Evolutionary conservation across 148 eudicot species (phyloP), one percentile per base, ranked within the genome.

Genomic region (Spergularia marina): DNA sequence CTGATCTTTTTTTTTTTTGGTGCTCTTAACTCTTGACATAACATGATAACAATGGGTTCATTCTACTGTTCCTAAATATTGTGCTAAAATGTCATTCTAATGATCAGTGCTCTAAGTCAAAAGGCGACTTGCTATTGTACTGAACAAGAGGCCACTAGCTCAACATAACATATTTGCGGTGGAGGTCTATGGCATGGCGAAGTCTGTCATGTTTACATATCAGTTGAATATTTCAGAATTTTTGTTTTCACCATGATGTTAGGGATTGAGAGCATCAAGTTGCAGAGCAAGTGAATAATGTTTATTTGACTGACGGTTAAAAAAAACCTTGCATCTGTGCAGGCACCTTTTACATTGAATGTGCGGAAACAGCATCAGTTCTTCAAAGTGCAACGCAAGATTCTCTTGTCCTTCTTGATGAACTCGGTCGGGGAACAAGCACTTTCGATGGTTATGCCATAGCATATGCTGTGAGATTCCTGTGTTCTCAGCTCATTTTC

Each of bases 391-490:
- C 99, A 25, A 89, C 99, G 6, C 89, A 80, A 69, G 89, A 92
- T 86, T 96, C 99, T 49, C 91, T 96, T 65, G 99, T 96, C 58
- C 87, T 96, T 75, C 94, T 96, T 75, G 99, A 96, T 78, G 99
- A 96, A 82, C 83, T 96, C 78, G 99, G 99, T 75, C 89, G 99
- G 71, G 99, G 99, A 84, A 96, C 99, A 49, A 96, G 99, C 86
- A 96, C 99, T 52, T 92, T 86, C 20, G 99, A 96, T 75, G 99
- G 99, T 84, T 96, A 92, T 80, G 99, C 99, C 67, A 96, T 96
- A 34, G 99, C 99, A 63, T 96, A 96, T 82, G 97, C 99, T 77
- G 99, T 95, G 73, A 89, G 99, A 53, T 75, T 71, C 51, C 60
- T 52, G 6, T 20, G 49, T 39, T 66, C 62, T 64, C 30, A 39